Evolutionary conservation across 345 rosid genomes (phyloP), one percentile per base, ranked within the genome.

Genomic region (Mercurialis annua): DNA sequence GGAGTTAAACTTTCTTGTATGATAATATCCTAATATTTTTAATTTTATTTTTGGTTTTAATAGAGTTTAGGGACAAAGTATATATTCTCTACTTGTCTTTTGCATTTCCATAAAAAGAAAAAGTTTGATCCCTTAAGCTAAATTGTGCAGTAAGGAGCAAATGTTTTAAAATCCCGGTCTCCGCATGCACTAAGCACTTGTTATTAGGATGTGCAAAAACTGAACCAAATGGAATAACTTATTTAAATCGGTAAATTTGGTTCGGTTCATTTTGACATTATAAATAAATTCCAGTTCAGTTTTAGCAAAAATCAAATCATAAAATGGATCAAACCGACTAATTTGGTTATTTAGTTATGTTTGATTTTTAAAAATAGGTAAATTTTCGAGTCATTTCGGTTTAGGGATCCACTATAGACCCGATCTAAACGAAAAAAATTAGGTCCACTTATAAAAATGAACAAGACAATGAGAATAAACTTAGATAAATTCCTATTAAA

Each of bases 21-120:
- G 47, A 38, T 59, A 21, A 2, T 47, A 2, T 0, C 60, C 15
- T 29, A 17, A 2, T 24, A n/a, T 17, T 59, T n/a, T n/a, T n/a
- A n/a, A n/a, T n/a, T n/a, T n/a, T n/a, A n/a, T n/a, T 40, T 18
- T 10, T 10, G 9, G 24, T 5, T 2, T 17, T 11, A 5, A 16
- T 16, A 7, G 23, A 20, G 47, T 50, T 49, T n/a, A n/a, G 30
- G 60, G 68, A 70, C 64, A 59, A 67, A 64, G 54, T 58, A n/a
- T n/a, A n/a, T n/a, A 33, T 10, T 34, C 11, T 53, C 51, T 0
- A 51, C 7, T 10, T 29, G 6, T 8, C 15, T 4, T 62, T 14
- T 20, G 6, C 18, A 21, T 26, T 50, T 50, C 72, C 65, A 3
- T 33, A 33, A 0, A 10, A n/a, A 18, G 59, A 50, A 26, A 71